Conservation (phyloP, 768 basidiomycete species). For the Auricularia sp. region DNA sequence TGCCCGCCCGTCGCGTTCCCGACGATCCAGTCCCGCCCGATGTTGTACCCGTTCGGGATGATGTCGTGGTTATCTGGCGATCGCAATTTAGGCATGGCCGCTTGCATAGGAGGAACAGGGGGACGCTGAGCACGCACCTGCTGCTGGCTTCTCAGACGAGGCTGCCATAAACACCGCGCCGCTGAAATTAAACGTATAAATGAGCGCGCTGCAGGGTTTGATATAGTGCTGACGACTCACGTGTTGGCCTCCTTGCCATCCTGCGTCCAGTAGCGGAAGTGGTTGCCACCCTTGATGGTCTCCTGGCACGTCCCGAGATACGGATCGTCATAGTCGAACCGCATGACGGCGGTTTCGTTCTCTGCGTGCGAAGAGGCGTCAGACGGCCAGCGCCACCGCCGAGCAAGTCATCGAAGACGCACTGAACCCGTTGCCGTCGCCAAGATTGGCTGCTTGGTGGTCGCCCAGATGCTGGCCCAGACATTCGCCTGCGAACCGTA, state of each 20-base stretch:
- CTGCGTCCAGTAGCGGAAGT: slow-evolving; percentile 84
- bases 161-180: slow-evolving; percentile 66
- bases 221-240: slow-evolving; percentile 22
- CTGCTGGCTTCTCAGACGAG: slow-evolving; percentile 62
- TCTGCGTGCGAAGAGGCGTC: slow-evolving; percentile 26
- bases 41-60: slow-evolving; percentile 66
- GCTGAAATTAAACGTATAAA: slow-evolving; percentile 21
- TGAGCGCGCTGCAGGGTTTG: not conserved
- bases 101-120: not conserved
- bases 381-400: not conserved
- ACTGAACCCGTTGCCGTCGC: slow-evolving; percentile 72
- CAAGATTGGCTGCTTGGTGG: slow-evolving; percentile 64
- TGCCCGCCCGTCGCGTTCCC: slow-evolving; percentile 62
- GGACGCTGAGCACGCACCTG: slow-evolving; percentile 29
- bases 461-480: slow-evolving; percentile 69
- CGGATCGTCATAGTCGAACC: slow-evolving; percentile 76
- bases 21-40: slow-evolving; percentile 75
- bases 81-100: not conserved
- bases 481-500: slow-evolving; percentile 69
- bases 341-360: slow-evolving; percentile 75
- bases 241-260: slow-evolving; percentile 52
- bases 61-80: slow-evolving; percentile 55
- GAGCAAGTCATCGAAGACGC: slow-evolving; percentile 17
- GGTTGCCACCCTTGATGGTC: slow-evolving; percentile 76
- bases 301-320: slow-evolving; percentile 79